These are phyloP conservation scores for Venturiaceae sp. DNA, from an alignment of 2,329 filamentous ascomycete species.

Conservation along the genomic window DNA sequence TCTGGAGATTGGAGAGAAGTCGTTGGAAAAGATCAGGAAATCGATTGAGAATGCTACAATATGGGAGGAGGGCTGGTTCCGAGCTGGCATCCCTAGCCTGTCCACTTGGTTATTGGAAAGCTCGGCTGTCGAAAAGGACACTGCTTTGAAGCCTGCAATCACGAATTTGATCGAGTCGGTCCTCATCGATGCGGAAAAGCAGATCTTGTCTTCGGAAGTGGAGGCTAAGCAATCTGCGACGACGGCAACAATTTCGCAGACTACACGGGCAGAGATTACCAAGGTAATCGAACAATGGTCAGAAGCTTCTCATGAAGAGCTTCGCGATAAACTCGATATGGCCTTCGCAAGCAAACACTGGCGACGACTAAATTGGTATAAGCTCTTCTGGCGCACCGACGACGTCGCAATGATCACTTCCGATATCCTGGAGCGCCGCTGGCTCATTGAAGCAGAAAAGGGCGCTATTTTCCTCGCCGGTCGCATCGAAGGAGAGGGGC, in stretches of 20 bases:
- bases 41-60: slow-evolving; percentile 39
- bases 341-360: slow-evolving; percentile 70
- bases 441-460: slow-evolving; percentile 69
- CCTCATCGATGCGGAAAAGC: slow-evolving; percentile 42
- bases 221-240: slow-evolving; percentile 22
- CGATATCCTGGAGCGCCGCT: slow-evolving; percentile 67
- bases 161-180: slow-evolving; percentile 58
- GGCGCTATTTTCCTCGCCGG: slow-evolving; percentile 77
- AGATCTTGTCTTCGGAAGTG: slow-evolving; percentile 41
- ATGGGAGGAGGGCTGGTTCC: slow-evolving; percentile 50
- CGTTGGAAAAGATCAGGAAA: slow-evolving; percentile 57
- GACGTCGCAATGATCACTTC: slow-evolving; percentile 77
- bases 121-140: slow-evolving; percentile 17
- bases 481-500: slow-evolving; percentile 56
- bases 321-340: slow-evolving; percentile 67
- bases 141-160: slow-evolving; percentile 54
- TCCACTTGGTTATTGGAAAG: slow-evolving; percentile 49
- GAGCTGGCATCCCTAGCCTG: slow-evolving; percentile 58
- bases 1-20: slow-evolving; percentile 58
- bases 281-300: slow-evolving; percentile 61
- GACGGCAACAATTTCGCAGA: slow-evolving; percentile 28
- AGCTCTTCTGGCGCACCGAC: slow-evolving; percentile 89
- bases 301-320: slow-evolving; percentile 69
- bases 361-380: slow-evolving; percentile 84
- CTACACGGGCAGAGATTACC: slow-evolving; percentile 42